phyloP scores from a whole-genome alignment of 2,329 filamentous ascomycete species.

The Paecilomyces niveus region DNA sequence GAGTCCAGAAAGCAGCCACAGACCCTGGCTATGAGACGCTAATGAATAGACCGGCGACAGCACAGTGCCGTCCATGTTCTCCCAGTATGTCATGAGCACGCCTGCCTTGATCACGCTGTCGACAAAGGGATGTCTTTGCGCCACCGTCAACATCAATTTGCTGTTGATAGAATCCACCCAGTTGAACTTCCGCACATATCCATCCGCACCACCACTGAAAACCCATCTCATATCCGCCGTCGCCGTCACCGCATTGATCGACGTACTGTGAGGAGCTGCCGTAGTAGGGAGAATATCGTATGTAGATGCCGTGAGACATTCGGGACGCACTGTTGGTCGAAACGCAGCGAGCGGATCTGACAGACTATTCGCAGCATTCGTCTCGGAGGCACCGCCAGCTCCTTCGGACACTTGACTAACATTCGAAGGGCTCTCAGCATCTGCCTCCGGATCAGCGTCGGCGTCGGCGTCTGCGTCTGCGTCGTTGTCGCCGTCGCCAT shows the following conservation, averaged over 20 bases:
- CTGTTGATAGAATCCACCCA: conserved; percentile 92
- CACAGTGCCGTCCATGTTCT: conserved; percentile 73
- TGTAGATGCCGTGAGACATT: conserved; percentile 68
- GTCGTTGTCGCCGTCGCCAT: conserved; percentile 31
- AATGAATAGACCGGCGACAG: conserved; percentile 93
- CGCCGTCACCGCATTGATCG: conserved; percentile 84
- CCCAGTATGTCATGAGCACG: conserved; percentile 94
- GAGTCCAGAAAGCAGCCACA: conserved; percentile 86
- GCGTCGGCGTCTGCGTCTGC: conserved; percentile 27
- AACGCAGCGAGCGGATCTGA: conserved; percentile 34
- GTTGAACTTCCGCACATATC: conserved; percentile 95
- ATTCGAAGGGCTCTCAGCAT: conserved; percentile 33
- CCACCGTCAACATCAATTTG: conserved; percentile 86
- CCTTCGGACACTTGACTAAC: conserved; percentile 33
- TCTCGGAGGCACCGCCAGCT: conserved; percentile 26
- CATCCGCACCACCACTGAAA: conserved; percentile 87
- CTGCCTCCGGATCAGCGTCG: conserved; percentile 25
- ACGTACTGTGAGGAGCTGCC: conserved; percentile 90
- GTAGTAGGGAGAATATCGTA: conserved; percentile 98
- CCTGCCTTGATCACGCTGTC: conserved; percentile 95
- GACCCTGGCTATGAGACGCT: conserved; percentile 77
- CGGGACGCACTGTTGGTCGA: conserved; percentile 62
- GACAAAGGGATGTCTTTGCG: conserved; percentile 92
- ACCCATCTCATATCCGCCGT: conserved; percentile 94
- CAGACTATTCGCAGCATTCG: conserved; percentile 34